Evolutionary conservation across 129 eudicot species (phyloP), one percentile per base, ranked within the genome.

Genomic region (Lonicera japonica): DNA sequence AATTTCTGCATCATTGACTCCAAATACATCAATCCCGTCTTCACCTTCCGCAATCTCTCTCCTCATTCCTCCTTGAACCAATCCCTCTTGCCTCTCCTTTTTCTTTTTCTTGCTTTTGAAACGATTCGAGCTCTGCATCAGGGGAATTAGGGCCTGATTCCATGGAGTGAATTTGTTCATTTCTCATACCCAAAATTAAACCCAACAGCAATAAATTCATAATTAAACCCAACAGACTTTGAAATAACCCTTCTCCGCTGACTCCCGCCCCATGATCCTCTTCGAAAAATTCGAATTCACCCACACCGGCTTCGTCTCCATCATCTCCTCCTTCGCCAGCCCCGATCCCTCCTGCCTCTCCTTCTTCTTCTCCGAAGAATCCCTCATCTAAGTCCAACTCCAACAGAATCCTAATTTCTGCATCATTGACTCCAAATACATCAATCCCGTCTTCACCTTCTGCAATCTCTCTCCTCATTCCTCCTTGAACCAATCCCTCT

Each of bases 241-340:
- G n/a, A n/a, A n/a, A n/a, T n/a, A n/a, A n/a, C n/a, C n/a, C n/a
- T n/a, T 94, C 82, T 60, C 61, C 68, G 51, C 81, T 74, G 99
- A 94, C 25, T 58, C 74, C n/a, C 87, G 99, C 0, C 89, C 96
- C 0, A 88, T 94, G 95, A 94, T 94, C 89, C 95, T 88, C 65
- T 85, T 94, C 77, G 99, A 94, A 70, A 85, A 86, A 58, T 94
- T 94, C 86, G 99, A 96, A 1, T 94, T 94, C 87, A 88, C 96
- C 0, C 99, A 83, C 66, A 82, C 95, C 25, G 99, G 99, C 8
- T 78, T 61, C 62, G 98, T 91, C 9, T 78, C 88, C 41, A 95
- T 80, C 25, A 68, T 78, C 56, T 80, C 95, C 39, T 0, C 75
- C 29, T 53, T 79, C 18, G 21, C 95, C 34, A 60, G 69, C 0